A percentile compares a stretch with the other conserved stretches of the same genome.
phyloP scores from a whole-genome alignment of 2,329 filamentous ascomycete genomes.

The Arachnopeziza araneosa region DNA sequence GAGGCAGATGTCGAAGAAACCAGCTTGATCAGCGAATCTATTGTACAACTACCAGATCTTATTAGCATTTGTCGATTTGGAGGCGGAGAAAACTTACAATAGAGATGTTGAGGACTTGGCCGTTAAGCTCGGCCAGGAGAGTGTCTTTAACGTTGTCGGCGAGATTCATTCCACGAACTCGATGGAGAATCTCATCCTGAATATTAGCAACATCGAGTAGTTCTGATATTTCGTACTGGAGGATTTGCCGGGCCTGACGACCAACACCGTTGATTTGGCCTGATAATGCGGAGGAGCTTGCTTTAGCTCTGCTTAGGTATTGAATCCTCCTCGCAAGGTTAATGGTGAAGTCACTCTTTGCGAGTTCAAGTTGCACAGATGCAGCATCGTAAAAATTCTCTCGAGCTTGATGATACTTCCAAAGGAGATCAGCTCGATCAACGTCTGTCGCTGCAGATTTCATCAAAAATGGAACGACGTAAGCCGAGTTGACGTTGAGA shows the following conservation, averaged over 20 bases:
- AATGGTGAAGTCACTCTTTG: slow-evolving; percentile 74
- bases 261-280: slow-evolving; percentile 64
- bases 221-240: slow-evolving; percentile 79
- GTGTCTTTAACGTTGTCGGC: slow-evolving; percentile 52
- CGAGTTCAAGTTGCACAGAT: slow-evolving; percentile 76
- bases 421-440: slow-evolving; percentile 82
- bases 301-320: slow-evolving; percentile 84
- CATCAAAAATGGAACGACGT: slow-evolving; percentile 80
- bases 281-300: slow-evolving; percentile 70
- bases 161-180: slow-evolving; percentile 60
- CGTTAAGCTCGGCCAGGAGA: slow-evolving; percentile 65
- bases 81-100: slow-evolving; percentile 50
- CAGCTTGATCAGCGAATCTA: slow-evolving; percentile 80
- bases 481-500: slow-evolving; percentile 75
- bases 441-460: slow-evolving; percentile 67
- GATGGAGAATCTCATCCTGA: slow-evolving; percentile 82
- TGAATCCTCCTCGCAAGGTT: slow-evolving; percentile 81
- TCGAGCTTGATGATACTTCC: slow-evolving; percentile 84
- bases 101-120: slow-evolving; percentile 70
- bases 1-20: slow-evolving; percentile 90
- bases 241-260: slow-evolving; percentile 74
- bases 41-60: slow-evolving; percentile 71
- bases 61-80: slow-evolving; percentile 4
- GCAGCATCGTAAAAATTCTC: slow-evolving; percentile 82
- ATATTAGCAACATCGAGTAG: slow-evolving; percentile 90